phyloP scores from a whole-genome alignment of 306 rosid species.

The Vigna mungo region DNA sequence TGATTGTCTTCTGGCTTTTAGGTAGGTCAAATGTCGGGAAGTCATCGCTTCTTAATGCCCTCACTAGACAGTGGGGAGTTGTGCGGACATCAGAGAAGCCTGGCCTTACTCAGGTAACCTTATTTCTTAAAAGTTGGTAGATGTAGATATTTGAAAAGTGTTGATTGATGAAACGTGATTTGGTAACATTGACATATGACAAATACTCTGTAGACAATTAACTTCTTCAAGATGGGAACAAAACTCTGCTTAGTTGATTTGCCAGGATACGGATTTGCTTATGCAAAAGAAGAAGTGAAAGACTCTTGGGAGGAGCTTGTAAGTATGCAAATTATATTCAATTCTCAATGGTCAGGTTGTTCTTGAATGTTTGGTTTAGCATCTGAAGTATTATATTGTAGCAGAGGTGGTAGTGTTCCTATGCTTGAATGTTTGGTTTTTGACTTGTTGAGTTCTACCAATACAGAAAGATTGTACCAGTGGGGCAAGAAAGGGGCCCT shows the following conservation, averaged over 20 bases:
- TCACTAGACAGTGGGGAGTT: slow-evolving; percentile 97
- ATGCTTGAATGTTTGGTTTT: slow-evolving; percentile 7
- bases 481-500: background rate
- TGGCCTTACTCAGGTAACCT: slow-evolving; percentile 89
- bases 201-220: slow-evolving; percentile 73
- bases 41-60: slow-evolving; percentile 92
- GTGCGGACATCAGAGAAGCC: slow-evolving; percentile 92
- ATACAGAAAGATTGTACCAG: slow-evolving; percentile 22
- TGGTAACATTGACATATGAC: slow-evolving; percentile 21
- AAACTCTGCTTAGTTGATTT: slow-evolving; percentile 88
- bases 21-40: slow-evolving; percentile 98
- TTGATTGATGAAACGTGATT: slow-evolving; percentile 36
- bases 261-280: slow-evolving; percentile 99
- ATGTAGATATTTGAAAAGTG: background rate
- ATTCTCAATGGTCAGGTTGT: slow-evolving; percentile 34
- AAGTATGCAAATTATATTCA: slow-evolving; percentile 52
- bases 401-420: slow-evolving; percentile 10
- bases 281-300: slow-evolving; percentile 96
- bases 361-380: slow-evolving; percentile 29
- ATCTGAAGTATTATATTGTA: background rate
- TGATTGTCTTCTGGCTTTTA: slow-evolving; percentile 47
- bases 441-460: background rate
- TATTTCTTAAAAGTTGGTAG: slow-evolving; percentile 6
- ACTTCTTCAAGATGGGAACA: slow-evolving; percentile 80
- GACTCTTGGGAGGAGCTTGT: slow-evolving; percentile 98